phyloP scores from a whole-genome alignment of 805 yeast species.

The Tetrapisispora nanseiensis region DNA sequence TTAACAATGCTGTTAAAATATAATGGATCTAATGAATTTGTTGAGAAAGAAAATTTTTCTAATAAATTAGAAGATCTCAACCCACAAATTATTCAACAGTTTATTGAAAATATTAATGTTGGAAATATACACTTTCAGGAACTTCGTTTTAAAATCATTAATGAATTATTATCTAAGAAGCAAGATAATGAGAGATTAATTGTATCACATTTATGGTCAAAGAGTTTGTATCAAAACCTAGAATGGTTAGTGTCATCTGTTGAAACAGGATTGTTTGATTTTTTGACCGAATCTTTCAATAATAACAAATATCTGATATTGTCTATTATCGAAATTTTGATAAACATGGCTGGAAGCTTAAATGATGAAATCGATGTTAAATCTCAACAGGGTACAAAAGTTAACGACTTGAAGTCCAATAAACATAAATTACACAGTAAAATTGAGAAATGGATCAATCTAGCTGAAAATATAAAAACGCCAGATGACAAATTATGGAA shows the following conservation, averaged over 20 bases:
- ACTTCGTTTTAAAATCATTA: constrained; percentile 28
- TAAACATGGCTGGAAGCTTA: constrained; percentile 33
- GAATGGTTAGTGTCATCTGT: constrained; percentile 24
- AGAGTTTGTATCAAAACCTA: constrained; percentile 28
- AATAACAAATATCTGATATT: constrained; percentile 17
- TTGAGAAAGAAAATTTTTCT: background rate
- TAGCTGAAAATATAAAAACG: constrained; percentile 25
- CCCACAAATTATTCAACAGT: constrained; percentile 10
- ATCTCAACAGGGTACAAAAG: constrained; percentile 26
- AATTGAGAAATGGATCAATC: constrained; percentile 39
- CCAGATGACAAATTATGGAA: constrained; percentile 10
- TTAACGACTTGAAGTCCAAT: constrained; percentile 31
- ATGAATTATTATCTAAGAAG: constrained; percentile 14
- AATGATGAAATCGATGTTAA: constrained; percentile 25
- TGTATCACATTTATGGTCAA: constrained; percentile 33
- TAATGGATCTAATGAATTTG: constrained; percentile 19
- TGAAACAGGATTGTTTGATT: constrained; percentile 20
- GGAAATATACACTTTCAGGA: constrained; percentile 31
- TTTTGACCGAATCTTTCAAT: constrained; percentile 8
- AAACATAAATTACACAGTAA: constrained; percentile 36
- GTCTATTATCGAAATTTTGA: constrained; percentile 38
- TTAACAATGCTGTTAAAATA: constrained; percentile 27
- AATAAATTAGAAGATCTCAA: constrained; percentile 8
- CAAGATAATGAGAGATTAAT: constrained; percentile 25
- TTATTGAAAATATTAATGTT: constrained; percentile 23